phyloP scores from a whole-genome alignment of 129 eudicot genomes.

The Ambrosia artemisiifolia region DNA sequence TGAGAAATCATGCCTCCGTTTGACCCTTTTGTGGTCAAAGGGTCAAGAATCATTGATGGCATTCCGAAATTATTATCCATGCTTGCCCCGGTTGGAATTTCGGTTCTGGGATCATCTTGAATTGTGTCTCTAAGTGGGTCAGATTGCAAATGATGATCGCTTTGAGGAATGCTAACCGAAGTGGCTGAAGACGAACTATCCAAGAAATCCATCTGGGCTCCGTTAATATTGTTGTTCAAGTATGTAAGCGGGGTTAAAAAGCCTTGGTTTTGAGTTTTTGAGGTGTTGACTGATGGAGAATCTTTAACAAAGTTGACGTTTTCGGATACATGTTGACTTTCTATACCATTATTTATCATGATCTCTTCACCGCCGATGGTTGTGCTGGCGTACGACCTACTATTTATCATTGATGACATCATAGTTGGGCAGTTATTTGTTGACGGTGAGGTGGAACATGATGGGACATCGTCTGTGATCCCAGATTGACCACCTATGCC shows the following conservation, averaged over 20 bases:
- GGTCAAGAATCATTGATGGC: slow-evolving; percentile 59
- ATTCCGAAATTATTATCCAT: slow-evolving; percentile 10
- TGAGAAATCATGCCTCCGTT: slow-evolving; percentile 63
- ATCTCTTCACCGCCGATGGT: slow-evolving; percentile 38
- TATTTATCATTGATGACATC: slow-evolving; percentile 40
- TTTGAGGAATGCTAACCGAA: slow-evolving; percentile 74
- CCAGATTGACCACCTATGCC: too few relatives aligned
- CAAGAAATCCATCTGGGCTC: slow-evolving; percentile 72
- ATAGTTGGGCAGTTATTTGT: slow-evolving; percentile 61
- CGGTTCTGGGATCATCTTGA: slow-evolving; percentile 56
- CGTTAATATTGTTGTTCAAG: slow-evolving; percentile 38
- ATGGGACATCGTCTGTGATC: slow-evolving; percentile 78
- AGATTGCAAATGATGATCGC: slow-evolving; percentile 56
- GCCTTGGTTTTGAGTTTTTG: slow-evolving; percentile 68
- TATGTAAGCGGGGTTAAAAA: slow-evolving; percentile 60
- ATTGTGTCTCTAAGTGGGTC: slow-evolving; percentile 52
- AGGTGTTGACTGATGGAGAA: slow-evolving; percentile 46
- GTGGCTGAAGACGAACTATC: slow-evolving; percentile 94
- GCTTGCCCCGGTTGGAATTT: slow-evolving; percentile 46
- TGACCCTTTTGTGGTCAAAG: slow-evolving; percentile 57
- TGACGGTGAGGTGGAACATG: slow-evolving; percentile 95
- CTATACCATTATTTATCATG: slow-evolving; percentile 33
- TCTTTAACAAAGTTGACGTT: slow-evolving; percentile 32
- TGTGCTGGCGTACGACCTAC: too few relatives aligned
- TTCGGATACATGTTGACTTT: slow-evolving; percentile 22